Evolutionary conservation across 2,329 filamentous ascomycete genomes (phyloP).

Genomic region (Aureobasidium sp.): DNA sequence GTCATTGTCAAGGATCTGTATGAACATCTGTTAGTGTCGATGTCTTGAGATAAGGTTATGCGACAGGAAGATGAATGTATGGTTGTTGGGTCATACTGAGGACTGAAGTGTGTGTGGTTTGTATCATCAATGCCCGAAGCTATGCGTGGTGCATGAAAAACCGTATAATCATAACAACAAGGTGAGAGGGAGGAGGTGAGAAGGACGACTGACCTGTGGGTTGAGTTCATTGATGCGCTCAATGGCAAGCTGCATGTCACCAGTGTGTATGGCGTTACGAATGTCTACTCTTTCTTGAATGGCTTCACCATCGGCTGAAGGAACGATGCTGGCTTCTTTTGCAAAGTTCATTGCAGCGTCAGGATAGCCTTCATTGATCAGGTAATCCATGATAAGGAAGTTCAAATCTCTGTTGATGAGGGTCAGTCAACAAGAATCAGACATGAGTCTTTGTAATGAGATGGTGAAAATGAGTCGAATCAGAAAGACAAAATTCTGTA

Average conservation of each 20-base stretch:
- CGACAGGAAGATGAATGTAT: not conserved
- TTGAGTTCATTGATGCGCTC: slow-evolving; percentile 83
- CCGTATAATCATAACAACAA: slow-evolving; percentile 84
- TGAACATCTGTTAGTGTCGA: slow-evolving; percentile 16
- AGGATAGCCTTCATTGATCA: slow-evolving; percentile 92
- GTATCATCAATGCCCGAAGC: slow-evolving; percentile 80
- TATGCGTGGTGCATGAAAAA: slow-evolving; percentile 99
- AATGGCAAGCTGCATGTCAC: slow-evolving; percentile 79
- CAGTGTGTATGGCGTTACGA: slow-evolving; percentile 74
- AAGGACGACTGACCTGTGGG: slow-evolving; percentile 64
- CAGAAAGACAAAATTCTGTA: slow-evolving; percentile 72
- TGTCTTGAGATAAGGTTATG: not conserved
- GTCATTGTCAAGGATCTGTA: slow-evolving; percentile 78
- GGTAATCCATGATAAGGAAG: slow-evolving; percentile 88
- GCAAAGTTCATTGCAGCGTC: slow-evolving; percentile 90
- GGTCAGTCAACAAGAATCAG: slow-evolving; percentile 20
- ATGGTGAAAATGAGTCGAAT: slow-evolving; percentile 28
- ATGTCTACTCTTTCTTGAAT: slow-evolving; percentile 78
- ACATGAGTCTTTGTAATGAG: slow-evolving; percentile 24
- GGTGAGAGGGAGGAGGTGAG: slow-evolving; percentile 17
- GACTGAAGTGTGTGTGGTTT: slow-evolving; percentile 72
- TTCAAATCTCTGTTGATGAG: slow-evolving; percentile 73
- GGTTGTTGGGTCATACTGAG: slow-evolving; percentile 66
- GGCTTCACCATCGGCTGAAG: slow-evolving; percentile 59
- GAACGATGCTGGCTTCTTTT: slow-evolving; percentile 79